Evolutionary conservation across 306 rosid genomes (phyloP), one percentile per base, ranked within the genome.

Genomic region (Oemleria cerasiformis): DNA sequence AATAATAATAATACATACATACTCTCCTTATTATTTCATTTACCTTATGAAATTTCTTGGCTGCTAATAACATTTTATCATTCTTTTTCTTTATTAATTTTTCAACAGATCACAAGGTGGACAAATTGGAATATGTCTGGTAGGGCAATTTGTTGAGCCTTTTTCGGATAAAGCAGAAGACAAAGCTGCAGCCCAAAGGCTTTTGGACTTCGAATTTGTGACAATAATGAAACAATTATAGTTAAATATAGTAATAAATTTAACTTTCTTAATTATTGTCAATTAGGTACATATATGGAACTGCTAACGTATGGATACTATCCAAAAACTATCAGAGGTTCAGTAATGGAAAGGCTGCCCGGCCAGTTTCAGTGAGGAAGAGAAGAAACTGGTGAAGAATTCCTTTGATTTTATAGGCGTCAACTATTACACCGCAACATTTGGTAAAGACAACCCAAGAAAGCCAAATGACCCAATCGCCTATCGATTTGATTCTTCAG

Each of bases 401-500:
- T 53, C 58, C 58, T 53, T 19, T 10, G 58, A 53, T 19, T 53
- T 53, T 5, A 53, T 53, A 9, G 58, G 58, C 6, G 0, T 53
- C 34, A 53, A 53, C 4, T 53, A 53, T 25, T 53, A 9, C 20
- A 19, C 58, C 5, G 0, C 58, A 53, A 53, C 30, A 61, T 79
- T 60, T 59, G 75, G 62, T 68, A 44, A 2, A 2, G 43, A 45
- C 19, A 15, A 0, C 9, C 53, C 40, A 1, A 10, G 5, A 53
- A 53, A 19, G 2, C 53, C 16, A 15, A 53, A 9, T 5, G 25
- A 15, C 5, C 54, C 67, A 54, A 34, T 45, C 11, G 67, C 51
- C 61, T 64, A 56, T 30, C 44, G 53, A n/a, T 19, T 11, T 0
- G 81, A 77, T 57, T 55, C 45, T 14, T 45, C 65, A 11, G 72